Evolutionary conservation across 1,284 basidiomycete species (phyloP), one percentile per base, ranked within the genome.

Genomic region (Trametes polyzona): DNA sequence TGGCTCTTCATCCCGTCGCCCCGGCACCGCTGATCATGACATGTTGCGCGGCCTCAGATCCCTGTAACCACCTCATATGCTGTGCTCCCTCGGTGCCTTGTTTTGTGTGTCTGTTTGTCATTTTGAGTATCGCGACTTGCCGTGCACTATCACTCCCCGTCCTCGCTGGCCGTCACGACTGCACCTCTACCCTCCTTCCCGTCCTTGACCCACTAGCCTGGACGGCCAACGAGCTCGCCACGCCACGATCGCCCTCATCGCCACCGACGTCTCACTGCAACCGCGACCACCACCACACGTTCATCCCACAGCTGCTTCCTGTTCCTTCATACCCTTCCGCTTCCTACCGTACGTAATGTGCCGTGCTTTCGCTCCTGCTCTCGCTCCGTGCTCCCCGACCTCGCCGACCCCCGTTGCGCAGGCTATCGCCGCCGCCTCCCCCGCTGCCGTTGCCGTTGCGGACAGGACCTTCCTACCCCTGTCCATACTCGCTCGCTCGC

Each of bases 151-250:
- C 21, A 17, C 37, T 43, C 17, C 37, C 27, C 23, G 41, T 21
- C 57, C 57, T 43, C 52, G 57, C 60, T 57, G 54, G 60, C 48
- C 54, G 60, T 53, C 57, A 37, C 43, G 44, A 27, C 21, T 21
- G 17, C n/a, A 24, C 14, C 8, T 24, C 47, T 35, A 3, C 21
- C 9, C 26, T 32, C 35, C 41, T 24, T 35, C 37, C 12, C 12
- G 16, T 26, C 24, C n/a, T 37, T 14, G 10, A 16, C 30, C 30
- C 49, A 17, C 17, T 59, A 58, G 55, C 52, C 61, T 60, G 39
- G 56, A 53, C 58, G 58, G 55, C 61, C 61, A 46, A 51, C 50
- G 43, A 50, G 59, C 52, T 19, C 36, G n/a, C 21, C 24, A 12
- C 23, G 7, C 47, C 39, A 24, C 33, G n/a, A n/a, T 17, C 44